These are phyloP conservation scores for Pecoramyces ruminantium DNA, from an alignment of 192 early-diverging fungal species.

Conservation along the genomic window DNA sequence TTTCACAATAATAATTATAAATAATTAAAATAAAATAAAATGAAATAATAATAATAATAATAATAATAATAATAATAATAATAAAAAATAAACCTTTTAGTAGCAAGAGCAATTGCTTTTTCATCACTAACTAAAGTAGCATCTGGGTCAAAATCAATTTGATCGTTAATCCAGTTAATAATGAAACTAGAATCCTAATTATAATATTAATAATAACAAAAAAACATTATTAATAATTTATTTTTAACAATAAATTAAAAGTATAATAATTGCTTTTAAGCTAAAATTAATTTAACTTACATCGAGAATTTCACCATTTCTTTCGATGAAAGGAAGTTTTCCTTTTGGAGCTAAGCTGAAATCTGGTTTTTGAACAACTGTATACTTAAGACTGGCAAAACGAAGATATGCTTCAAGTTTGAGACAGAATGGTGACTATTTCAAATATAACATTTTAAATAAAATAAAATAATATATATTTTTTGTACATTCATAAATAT, in stretches of 20 bases:
- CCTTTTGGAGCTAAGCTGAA: neutral
- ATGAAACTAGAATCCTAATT: neutral
- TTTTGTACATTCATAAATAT: too few species aligned
- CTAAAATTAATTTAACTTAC: neutral
- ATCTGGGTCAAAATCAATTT: neutral
- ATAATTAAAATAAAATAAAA: too few species aligned
- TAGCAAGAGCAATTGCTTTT: neutral
- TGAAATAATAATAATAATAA: too few species aligned
- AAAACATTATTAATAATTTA: too few species aligned
- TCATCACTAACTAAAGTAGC: neutral
- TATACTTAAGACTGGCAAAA: neutral
- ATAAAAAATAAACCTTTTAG: neutral
- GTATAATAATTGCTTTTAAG: too few species aligned
- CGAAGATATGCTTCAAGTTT: neutral
- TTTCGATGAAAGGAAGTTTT: neutral
- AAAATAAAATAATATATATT: too few species aligned
- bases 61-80: too few species aligned
- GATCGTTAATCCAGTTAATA: neutral
- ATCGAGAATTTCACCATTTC: neutral
- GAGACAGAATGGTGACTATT: neutral
- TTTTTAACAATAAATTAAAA: too few species aligned
- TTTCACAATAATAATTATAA: too few species aligned
- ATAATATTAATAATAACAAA: too few species aligned
- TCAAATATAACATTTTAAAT: too few species aligned
- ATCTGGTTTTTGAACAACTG: neutral